Conservation (phyloP, 805 yeast species). For the Candida wancherniae region DNA sequence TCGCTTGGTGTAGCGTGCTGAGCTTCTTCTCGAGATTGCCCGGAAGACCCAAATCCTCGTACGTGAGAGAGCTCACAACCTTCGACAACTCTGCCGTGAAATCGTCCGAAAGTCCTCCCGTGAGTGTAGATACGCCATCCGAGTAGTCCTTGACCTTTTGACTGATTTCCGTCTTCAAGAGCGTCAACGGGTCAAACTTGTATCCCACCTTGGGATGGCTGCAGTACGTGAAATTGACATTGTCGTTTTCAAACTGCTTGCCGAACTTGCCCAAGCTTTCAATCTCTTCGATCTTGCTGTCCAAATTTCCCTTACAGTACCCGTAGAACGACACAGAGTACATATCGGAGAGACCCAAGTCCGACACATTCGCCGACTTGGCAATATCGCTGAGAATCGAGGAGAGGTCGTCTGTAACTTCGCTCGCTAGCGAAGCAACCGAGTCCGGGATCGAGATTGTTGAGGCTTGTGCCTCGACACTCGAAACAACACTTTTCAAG, state of each 20-base stretch:
- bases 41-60: constrained; percentile 47
- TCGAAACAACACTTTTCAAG: constrained; percentile 5
- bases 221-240: constrained; percentile 45
- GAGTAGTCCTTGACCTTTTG: constrained; percentile 21
- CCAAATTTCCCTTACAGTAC: constrained; percentile 33
- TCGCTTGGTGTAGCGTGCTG: constrained; percentile 40
- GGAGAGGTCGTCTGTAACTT: constrained; percentile 8
- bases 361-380: constrained; percentile 20
- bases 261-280: constrained; percentile 13
- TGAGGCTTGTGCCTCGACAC: constrained; percentile 11
- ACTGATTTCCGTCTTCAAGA: constrained; percentile 31
- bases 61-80: constrained; percentile 16
- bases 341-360: constrained; percentile 38
- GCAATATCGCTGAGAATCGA: constrained; percentile 20
- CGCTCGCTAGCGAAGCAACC: constrained; percentile 13
- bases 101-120: constrained; percentile 9
- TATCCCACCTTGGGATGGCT: constrained; percentile 51
- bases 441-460: constrained; percentile 14
- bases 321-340: constrained; percentile 41
- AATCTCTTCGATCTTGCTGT: constrained; percentile 3
- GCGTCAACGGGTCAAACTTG: constrained; percentile 47
- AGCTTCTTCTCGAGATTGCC: constrained; percentile 44
- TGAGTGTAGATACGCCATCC: constrained; percentile 19
- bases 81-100: constrained; percentile 9
- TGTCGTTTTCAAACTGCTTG: constrained; percentile 23